Percentiles rank a stretch among this genome's conserved stretches.
Conservation (phyloP, 2,329 filamentous ascomycete genomes). For the Fonsecaea nubica region DNA sequence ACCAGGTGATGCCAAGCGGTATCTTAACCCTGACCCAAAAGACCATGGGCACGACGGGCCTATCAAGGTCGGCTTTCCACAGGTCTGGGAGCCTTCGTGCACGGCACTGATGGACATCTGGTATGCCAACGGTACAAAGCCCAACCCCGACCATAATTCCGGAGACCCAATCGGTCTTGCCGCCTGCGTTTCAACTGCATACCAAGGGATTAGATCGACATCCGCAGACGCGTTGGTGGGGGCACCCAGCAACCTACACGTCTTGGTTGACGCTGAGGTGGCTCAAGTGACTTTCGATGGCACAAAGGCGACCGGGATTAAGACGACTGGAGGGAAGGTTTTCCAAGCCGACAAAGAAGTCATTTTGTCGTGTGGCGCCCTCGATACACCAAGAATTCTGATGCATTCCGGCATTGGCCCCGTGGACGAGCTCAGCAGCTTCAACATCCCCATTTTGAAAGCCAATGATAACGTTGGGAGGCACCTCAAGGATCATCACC, state of each 20-base stretch:
- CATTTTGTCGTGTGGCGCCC: conserved; percentile 49
- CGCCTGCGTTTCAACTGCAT: conserved; percentile 58
- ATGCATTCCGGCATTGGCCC: conserved; percentile 59
- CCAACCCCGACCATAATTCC: conserved; percentile 64
- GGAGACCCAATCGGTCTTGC: conserved; percentile 65
- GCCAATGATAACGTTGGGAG: conserved; percentile 53
- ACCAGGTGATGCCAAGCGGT: conserved; percentile 51
- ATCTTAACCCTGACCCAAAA: conserved; percentile 52
- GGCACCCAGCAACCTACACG: conserved; percentile 59
- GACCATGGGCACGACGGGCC: conserved; percentile 60
- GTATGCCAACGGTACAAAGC: conserved; percentile 55
- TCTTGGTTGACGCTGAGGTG: conserved; percentile 59
- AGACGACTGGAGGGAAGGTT: conserved; percentile 48
- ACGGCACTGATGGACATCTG: conserved; percentile 56
- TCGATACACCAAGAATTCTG: conserved; percentile 52
- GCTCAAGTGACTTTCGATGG: conserved; percentile 57
- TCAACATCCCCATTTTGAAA: conserved; percentile 51
- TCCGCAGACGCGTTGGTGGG: conserved; percentile 58
- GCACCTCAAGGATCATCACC: conserved; percentile 54
- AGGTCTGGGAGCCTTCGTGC: conserved; percentile 59
- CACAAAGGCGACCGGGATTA: conserved; percentile 55
- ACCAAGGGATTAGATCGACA: conserved; percentile 58
- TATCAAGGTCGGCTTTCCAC: conserved; percentile 57
- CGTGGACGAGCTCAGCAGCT: conserved; percentile 48
- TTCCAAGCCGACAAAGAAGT: conserved; percentile 50